These are phyloP conservation scores for Yamadazyma sp. DNA, from an alignment of 1,139 yeast genomes.

Conservation along the genomic window DNA sequence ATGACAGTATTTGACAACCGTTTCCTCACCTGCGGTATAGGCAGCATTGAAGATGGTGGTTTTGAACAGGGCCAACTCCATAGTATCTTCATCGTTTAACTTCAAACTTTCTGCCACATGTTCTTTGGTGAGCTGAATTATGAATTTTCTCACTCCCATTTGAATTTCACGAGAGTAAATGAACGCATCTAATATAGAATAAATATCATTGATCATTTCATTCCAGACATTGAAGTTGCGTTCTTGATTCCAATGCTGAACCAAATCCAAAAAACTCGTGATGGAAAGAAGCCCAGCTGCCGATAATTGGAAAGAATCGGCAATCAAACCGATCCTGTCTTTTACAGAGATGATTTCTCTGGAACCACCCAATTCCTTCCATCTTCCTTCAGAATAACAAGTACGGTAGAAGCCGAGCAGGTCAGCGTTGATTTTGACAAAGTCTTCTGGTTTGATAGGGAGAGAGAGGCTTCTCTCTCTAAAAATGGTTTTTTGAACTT, in stretches of 20 bases:
- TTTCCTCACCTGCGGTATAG: constrained; percentile 39
- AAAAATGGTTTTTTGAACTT: constrained; percentile 63
- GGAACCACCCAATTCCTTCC: constrained; percentile 71
- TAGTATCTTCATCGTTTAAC: too few relatives aligned
- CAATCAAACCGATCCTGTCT: constrained; percentile 83
- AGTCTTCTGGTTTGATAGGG: constrained; percentile 51
- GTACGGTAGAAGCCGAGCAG: constrained; percentile 85
- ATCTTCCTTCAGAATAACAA: constrained; percentile 65
- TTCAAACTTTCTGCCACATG: too few relatives aligned
- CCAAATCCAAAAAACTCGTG: constrained; percentile 60
- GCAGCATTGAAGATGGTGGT: too few relatives aligned
- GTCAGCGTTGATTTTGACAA: constrained; percentile 78
- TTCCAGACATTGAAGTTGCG: constrained; percentile 77
- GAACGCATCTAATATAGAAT: constrained; percentile 65
- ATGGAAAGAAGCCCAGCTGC: constrained; percentile 73
- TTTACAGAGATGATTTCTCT: constrained; percentile 69
- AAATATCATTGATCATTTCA: constrained; percentile 58
- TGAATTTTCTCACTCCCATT: too few relatives aligned
- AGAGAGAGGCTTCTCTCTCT: constrained; percentile 58
- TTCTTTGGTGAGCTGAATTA: too few relatives aligned
- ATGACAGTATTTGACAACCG: constrained; percentile 58
- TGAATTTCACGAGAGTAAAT: constrained; percentile 56
- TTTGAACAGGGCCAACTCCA: too few relatives aligned
- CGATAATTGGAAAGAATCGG: constrained; percentile 76
- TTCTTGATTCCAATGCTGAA: constrained; percentile 69